These are phyloP conservation scores for Taiozyma onychis DNA, from an alignment of 1,139 yeast genomes.

Conservation along the genomic window DNA sequence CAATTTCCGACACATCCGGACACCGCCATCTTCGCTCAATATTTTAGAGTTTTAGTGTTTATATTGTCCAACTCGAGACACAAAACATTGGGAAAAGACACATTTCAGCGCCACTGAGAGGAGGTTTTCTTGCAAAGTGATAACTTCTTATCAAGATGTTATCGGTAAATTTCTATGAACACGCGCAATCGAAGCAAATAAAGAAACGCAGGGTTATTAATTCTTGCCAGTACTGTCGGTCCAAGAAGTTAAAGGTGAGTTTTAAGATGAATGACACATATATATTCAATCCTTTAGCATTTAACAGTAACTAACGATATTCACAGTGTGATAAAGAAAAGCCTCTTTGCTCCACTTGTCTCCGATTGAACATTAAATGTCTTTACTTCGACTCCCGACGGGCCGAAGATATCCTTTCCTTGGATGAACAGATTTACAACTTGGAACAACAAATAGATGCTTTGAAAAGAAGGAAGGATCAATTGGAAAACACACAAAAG, in stretches of 20 bases:
- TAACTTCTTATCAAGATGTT: neutral
- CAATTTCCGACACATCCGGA: neutral
- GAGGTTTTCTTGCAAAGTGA: neutral
- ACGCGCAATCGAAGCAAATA: neutral
- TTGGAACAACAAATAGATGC: constrained; percentile 1
- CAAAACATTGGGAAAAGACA: too few relatives aligned
- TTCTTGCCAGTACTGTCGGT: constrained; percentile 5
- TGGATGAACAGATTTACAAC: constrained; percentile 3
- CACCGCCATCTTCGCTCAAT: neutral
- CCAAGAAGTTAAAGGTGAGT: constrained; percentile 6
- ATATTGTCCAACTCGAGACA: too few relatives aligned
- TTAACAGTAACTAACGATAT: neutral
- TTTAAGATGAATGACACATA: too few relatives aligned
- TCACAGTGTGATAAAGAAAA: constrained; percentile 7
- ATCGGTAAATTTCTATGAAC: neutral
- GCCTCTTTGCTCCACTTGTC: constrained; percentile 5
- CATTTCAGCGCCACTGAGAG: too few relatives aligned
- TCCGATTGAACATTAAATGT: neutral
- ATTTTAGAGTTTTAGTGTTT: too few relatives aligned
- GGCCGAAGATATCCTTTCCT: neutral
- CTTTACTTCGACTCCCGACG: neutral
- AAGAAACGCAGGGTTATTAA: constrained; percentile 4
- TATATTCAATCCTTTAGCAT: too few relatives aligned
- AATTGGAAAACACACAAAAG: neutral
- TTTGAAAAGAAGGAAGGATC: neutral